These are phyloP conservation scores for Exophiala bonariae DNA, from an alignment of 2,329 filamentous ascomycete species.

Conservation along the genomic window DNA sequence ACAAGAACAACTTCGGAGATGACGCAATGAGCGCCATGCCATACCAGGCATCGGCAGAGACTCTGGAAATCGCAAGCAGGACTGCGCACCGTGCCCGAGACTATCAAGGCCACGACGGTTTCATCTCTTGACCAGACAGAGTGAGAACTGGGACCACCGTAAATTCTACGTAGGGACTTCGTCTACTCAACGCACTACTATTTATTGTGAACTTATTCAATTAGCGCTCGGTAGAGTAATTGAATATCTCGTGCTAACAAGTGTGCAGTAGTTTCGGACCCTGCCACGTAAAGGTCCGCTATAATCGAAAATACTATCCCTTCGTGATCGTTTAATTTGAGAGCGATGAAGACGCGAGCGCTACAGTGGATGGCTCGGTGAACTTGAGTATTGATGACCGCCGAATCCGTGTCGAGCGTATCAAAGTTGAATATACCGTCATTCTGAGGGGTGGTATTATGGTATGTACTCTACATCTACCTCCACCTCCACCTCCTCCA, in stretches of 20 bases:
- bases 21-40: too few species aligned
- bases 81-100: constrained; percentile 5
- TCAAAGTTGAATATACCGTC: constrained; percentile 25
- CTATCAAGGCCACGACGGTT: constrained; percentile 2
- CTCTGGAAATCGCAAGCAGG: constrained; percentile 3
- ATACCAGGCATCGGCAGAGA: too few species aligned
- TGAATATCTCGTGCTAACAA: constrained; percentile 31
- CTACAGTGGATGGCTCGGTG: constrained; percentile 24
- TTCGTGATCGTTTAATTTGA: constrained; percentile 42
- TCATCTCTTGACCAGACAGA: constrained; percentile 31
- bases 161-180: constrained; percentile 37
- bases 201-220: constrained; percentile 40
- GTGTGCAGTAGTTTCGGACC: constrained; percentile 34
- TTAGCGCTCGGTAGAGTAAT: constrained; percentile 29
- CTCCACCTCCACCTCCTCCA: too few species aligned
- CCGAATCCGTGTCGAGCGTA: constrained; percentile 24
- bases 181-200: constrained; percentile 37
- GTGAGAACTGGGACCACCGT: constrained; percentile 29
- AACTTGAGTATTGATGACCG: constrained; percentile 24
- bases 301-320: constrained; percentile 35
- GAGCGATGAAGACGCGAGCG: constrained; percentile 31
- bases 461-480: too few species aligned
- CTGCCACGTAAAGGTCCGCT: constrained; percentile 39
- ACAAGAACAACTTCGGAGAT: too few species aligned
- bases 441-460: too few species aligned